Base-by-base conservation (phyloP, 148 eudicot genomes). In the Cornus controversa region DNA sequence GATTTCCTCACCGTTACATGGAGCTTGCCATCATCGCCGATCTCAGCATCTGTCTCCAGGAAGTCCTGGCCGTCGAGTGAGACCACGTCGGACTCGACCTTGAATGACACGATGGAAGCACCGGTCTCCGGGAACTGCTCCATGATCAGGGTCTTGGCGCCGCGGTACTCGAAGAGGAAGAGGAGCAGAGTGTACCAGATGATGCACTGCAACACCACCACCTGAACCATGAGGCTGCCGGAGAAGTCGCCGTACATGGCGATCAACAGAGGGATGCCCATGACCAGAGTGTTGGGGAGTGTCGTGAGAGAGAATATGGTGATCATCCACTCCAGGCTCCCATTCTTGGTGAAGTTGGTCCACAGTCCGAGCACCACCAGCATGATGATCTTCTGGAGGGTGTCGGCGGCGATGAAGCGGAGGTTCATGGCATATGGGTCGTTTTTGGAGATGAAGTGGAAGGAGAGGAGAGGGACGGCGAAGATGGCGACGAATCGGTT, bases 41-140 rank as follows among this genome's bases (percentile, higher is more conserved):
- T 85, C 73, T 89, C 91, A 1, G 97, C 93, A 14, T 94, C 95
- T 0, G 98, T 91, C 65, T 91, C 92, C 0, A 92, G 85, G 16
- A 91, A 91, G 60, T 91, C 97, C 13, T 88, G 86, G 0, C 97
- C 98, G 77, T 92, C 97, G 0, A 92, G 78, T 0, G 97, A 92
- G 3, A 92, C 92, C 10, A 94, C 97, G 40, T 92, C 97, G 8
- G 95, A 89, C 31, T 91, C 97, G 0, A 92, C 95, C 79, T 89
- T 92, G 40, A 94, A 94, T 0, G 93, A 89, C 9, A 92, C 97
- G 18, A 94, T 94, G 1, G 95, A 87, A 2, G 93, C 98, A 0
- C 91, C 98, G 0, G 98, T 92, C 31, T 91, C 97, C 0, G 98
- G 98, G 36, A 94, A 94, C 72, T 94, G 98, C 75, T 90, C 94